Evolutionary conservation across 2,329 filamentous ascomycete species (phyloP).

Genomic region (Colletotrichum ledebouriae): DNA sequence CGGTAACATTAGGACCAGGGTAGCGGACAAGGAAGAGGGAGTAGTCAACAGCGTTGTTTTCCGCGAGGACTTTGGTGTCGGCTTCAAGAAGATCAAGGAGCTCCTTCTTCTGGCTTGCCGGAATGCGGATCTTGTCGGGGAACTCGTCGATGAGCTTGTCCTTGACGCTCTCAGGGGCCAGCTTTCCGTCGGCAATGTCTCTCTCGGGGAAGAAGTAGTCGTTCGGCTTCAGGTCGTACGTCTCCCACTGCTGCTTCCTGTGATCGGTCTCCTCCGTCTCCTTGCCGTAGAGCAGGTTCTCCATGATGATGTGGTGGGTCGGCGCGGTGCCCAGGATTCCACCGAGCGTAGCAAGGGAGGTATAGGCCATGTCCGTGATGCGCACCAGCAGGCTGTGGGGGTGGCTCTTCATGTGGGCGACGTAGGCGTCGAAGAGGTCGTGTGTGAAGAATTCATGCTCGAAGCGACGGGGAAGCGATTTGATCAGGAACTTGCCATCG

Average conservation of each 20-base stretch:
- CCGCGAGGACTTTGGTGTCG: constrained; percentile 74
- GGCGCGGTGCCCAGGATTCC: constrained; percentile 71
- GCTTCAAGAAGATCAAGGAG: constrained; percentile 68
- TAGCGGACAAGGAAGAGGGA: constrained; percentile 77
- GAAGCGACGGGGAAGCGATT: constrained; percentile 77
- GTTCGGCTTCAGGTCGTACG: constrained; percentile 80
- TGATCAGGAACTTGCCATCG: constrained; percentile 77
- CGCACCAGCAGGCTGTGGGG: constrained; percentile 75
- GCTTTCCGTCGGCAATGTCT: constrained; percentile 74
- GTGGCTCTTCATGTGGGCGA: constrained; percentile 71
- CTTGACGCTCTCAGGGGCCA: constrained; percentile 75
- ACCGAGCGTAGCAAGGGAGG: constrained; percentile 69
- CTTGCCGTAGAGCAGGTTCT: constrained; percentile 77
- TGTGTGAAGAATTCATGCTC: constrained; percentile 79
- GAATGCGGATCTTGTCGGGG: constrained; percentile 73
- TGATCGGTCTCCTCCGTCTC: constrained; percentile 56
- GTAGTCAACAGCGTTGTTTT: constrained; percentile 79
- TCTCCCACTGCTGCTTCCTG: constrained; percentile 68
- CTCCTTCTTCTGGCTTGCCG: constrained; percentile 65
- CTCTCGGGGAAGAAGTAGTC: constrained; percentile 83
- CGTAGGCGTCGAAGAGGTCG: constrained; percentile 75
- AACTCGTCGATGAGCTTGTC: constrained; percentile 77
- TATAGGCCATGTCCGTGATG: constrained; percentile 78
- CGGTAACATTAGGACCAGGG: constrained; percentile 44
- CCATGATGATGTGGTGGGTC: constrained; percentile 82